These are phyloP conservation scores for Lasiosphaeria miniovina DNA, from an alignment of 495 filamentous ascomycete genomes.

Conservation along the genomic window DNA sequence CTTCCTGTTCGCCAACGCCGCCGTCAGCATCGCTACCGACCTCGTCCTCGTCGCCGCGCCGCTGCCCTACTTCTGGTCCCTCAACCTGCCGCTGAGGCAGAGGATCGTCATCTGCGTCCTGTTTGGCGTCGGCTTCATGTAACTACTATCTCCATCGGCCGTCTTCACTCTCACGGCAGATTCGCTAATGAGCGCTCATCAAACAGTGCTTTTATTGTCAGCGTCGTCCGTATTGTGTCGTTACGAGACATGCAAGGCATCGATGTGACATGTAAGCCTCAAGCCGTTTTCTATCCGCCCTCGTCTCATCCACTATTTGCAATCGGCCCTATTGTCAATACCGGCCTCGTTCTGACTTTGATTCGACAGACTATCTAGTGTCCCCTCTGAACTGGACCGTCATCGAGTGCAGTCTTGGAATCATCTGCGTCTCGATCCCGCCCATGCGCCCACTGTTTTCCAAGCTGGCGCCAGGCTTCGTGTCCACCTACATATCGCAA, in stretches of 20 bases:
- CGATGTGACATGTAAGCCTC: slow-evolving; percentile 26
- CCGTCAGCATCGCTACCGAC: slow-evolving; percentile 45
- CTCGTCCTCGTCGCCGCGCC: slow-evolving; percentile 46
- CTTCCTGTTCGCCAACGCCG: slow-evolving; percentile 44
- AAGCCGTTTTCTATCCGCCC: not conserved
- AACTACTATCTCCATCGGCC: slow-evolving; percentile 1
- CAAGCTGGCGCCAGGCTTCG: slow-evolving; percentile 9
- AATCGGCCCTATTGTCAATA: not conserved
- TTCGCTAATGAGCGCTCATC: not conserved
- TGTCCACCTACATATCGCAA: slow-evolving; percentile 7
- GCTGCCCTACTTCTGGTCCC: slow-evolving; percentile 39
- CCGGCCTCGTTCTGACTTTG: too few species aligned
- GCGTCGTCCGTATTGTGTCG: slow-evolving; percentile 23
- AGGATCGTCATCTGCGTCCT: slow-evolving; percentile 25
- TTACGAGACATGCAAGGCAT: slow-evolving; percentile 20
- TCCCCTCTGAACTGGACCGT: slow-evolving; percentile 32
- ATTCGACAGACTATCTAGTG: slow-evolving; percentile 23
- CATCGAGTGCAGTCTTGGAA: slow-evolving; percentile 30
- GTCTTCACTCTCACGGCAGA: not conserved
- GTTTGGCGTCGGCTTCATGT: slow-evolving; percentile 29
- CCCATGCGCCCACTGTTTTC: slow-evolving; percentile 28
- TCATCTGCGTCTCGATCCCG: slow-evolving; percentile 31
- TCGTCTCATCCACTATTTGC: not conserved
- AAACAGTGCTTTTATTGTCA: slow-evolving; percentile 26
- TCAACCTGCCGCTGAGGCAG: slow-evolving; percentile 29